These are phyloP conservation scores for Aspergillus fructus DNA, from an alignment of 2,329 filamentous ascomycete genomes.

Conservation along the genomic window DNA sequence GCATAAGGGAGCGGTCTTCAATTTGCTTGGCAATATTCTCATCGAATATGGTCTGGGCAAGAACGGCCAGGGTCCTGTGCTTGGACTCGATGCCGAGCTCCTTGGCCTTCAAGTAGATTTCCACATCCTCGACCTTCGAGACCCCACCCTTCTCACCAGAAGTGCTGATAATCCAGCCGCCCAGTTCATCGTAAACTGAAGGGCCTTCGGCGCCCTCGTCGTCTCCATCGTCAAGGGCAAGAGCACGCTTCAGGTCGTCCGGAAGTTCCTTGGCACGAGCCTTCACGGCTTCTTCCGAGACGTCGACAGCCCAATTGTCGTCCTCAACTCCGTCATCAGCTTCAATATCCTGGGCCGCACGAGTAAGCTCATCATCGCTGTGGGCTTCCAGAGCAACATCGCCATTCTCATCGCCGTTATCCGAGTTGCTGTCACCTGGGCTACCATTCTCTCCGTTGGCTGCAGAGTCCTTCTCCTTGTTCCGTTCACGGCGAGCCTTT, in stretches of 20 bases:
- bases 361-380: constrained; percentile 90
- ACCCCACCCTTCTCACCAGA: constrained; percentile 70
- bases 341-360: constrained; percentile 72
- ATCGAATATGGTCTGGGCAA: constrained; percentile 91
- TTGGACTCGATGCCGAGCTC: constrained; percentile 92
- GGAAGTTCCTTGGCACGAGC: constrained; percentile 90
- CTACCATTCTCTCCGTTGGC: constrained; percentile 60
- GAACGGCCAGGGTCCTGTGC: constrained; percentile 87
- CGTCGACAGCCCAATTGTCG: constrained; percentile 93
- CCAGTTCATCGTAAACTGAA: constrained; percentile 84
- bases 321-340: constrained; percentile 70
- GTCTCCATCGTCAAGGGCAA: constrained; percentile 77
- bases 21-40: constrained; percentile 88
- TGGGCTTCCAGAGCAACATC: constrained; percentile 67
- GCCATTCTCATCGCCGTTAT: constrained; percentile 64
- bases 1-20: constrained; percentile 74
- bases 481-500: constrained; percentile 75
- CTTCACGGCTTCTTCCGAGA: constrained; percentile 91
- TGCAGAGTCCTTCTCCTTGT: constrained; percentile 67
- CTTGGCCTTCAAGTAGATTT: constrained; percentile 95
- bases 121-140: constrained; percentile 78
- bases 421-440: constrained; percentile 65
- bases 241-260: constrained; percentile 89
- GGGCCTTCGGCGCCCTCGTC: constrained; percentile 77
- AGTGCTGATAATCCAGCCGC: constrained; percentile 83